Evolutionary conservation across 129 eudicot species (phyloP), one percentile per base, ranked within the genome.

Genomic region (Chrysanthemum makinoi): DNA sequence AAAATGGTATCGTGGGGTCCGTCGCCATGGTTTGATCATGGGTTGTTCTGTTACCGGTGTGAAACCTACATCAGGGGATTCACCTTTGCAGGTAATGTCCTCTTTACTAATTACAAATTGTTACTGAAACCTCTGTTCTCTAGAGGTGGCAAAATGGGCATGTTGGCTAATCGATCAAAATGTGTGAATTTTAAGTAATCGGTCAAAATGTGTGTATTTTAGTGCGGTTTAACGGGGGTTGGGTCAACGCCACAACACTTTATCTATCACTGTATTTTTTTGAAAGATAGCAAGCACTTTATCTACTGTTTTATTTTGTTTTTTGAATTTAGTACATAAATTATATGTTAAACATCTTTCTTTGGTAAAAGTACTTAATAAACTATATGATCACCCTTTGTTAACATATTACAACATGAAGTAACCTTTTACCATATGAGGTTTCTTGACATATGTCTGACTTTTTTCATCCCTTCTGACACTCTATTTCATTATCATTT

Each of bases 1-100:
- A 35, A 81, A 89, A 80, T 94, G 95, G 96, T 94, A 87, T 15
- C 95, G 98, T 72, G 96, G 96, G 58, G 86, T 82, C 8, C 82
- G 82, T 52, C 86, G 82, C 33, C 86, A 82, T 69, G 86, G 82
- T 62, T 64, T 82, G 60, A 82, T 82, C 69, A 82, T 78, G 86
- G 83, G 86, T 9, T 82, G 80, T 68, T 82, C 83, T 52, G 86
- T 78, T 53, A 78, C 80, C 16, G 83, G 86, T 50, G 83, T 89
- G 35, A 89, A 93, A 75, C 77, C 95, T 15, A 68, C 85, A 22
- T 83, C 96, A 5, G 98, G 98, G 1, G 96, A 89, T 69, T 89
- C 98, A 24, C 98, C 96, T n/a, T 79, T 93, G 87, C 84, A 89
- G 95, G 98, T 93, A 84, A 61, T 24, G 4, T 51, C 12, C 26